A percentile compares a stretch with the other conserved stretches of the same genome.
Conservation (phyloP, 2,329 filamentous ascomycete species). For the Nemania serpens region DNA sequence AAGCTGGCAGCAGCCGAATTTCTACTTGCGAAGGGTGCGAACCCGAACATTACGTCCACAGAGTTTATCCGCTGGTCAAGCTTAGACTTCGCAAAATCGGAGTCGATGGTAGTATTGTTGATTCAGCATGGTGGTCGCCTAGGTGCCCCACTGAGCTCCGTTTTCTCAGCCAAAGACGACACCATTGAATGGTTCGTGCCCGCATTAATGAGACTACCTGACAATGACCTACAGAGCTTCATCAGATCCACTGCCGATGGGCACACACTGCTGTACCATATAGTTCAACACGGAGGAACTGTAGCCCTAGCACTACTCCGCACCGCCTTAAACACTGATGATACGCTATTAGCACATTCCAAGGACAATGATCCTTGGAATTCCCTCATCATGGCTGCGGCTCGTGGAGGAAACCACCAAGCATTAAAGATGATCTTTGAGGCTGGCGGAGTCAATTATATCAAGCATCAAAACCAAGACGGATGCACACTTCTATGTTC, state of each 20-base stretch:
- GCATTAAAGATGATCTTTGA: background rate
- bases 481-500: background rate
- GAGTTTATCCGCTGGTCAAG: too few species aligned
- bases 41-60: too few species aligned
- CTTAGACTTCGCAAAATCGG: background rate
- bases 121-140: background rate
- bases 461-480: background rate
- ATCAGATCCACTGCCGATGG: background rate
- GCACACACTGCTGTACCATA: background rate
- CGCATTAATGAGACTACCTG: background rate
- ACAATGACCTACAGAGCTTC: background rate
- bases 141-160: too few species aligned
- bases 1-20: background rate
- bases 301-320: background rate
- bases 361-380: background rate
- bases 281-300: background rate
- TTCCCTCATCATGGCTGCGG: background rate
- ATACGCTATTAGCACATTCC: background rate
- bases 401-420: background rate
- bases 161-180: too few species aligned
- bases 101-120: background rate
- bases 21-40: background rate
- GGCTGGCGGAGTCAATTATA: background rate
- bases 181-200: background rate
- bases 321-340: background rate